Conservation (phyloP, 2,329 filamentous ascomycete genomes). For the Aspergillus puulaauensis region DNA sequence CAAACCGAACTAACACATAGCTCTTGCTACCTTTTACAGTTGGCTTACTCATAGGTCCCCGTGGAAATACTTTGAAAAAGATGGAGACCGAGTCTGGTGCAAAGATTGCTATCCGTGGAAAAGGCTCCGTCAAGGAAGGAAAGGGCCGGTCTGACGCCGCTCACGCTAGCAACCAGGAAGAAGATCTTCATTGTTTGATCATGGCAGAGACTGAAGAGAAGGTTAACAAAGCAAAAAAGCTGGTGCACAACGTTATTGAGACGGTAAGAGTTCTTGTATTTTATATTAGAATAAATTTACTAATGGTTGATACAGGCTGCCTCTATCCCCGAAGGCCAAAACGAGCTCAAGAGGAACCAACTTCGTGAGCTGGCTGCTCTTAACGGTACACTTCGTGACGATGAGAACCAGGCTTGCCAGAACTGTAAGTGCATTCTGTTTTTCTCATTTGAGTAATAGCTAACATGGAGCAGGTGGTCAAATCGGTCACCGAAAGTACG, state of each 20-base stretch:
- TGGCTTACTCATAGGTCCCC: slow-evolving; percentile 98
- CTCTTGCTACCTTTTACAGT: slow-evolving; percentile 73
- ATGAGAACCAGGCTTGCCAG: slow-evolving; percentile 98
- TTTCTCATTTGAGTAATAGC: neutral
- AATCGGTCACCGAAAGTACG: slow-evolving; percentile 98
- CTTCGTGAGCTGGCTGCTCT: slow-evolving; percentile 95
- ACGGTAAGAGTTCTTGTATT: slow-evolving; percentile 64
- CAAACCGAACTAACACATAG: slow-evolving; percentile 83
- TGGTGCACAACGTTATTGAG: slow-evolving; percentile 98
- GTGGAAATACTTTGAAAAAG: slow-evolving; percentile 99
- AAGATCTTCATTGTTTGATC: slow-evolving; percentile 97
- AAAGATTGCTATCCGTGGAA: slow-evolving; percentile 99
- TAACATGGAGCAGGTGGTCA: slow-evolving; percentile 65
- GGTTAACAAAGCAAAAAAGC: slow-evolving; percentile 97
- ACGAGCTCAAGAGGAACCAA: slow-evolving; percentile 98
- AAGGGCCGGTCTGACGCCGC: slow-evolving; percentile 98
- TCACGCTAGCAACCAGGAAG: slow-evolving; percentile 99
- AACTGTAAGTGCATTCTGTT: slow-evolving; percentile 63
- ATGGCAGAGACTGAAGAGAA: slow-evolving; percentile 99
- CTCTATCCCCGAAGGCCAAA: slow-evolving; percentile 97
- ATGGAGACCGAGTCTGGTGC: slow-evolving; percentile 97
- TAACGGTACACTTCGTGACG: slow-evolving; percentile 97
- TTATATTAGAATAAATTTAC: slow-evolving; percentile 1
- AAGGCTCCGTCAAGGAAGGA: slow-evolving; percentile 99
- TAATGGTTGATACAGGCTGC: slow-evolving; percentile 67